Percentiles rank a stretch among this genome's conserved stretches.
These are phyloP conservation scores for Arthrobotrys pseudoclavata DNA, from an alignment of 2,329 filamentous ascomycete genomes.

Conservation along the genomic window DNA sequence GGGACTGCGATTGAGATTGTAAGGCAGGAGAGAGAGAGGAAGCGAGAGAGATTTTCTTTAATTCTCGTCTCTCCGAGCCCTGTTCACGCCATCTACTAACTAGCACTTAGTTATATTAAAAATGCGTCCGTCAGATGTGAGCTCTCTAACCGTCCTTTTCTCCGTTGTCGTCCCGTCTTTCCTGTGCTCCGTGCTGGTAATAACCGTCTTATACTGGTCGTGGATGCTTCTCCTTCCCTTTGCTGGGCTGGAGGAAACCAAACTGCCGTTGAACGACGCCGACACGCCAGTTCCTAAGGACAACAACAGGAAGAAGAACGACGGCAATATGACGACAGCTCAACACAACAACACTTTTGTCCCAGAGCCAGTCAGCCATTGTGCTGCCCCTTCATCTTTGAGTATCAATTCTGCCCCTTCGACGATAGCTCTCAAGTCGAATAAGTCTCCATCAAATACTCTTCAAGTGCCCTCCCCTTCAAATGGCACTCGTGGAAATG, in stretches of 20 bases:
- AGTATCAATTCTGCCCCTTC: neutral
- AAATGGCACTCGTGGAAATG: conserved; percentile 20
- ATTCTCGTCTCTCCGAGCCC: conserved; percentile 31
- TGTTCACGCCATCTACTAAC: conserved; percentile 26
- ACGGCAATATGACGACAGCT: conserved; percentile 52
- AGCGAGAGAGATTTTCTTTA: conserved; percentile 41
- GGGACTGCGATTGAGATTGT: conserved; percentile 53
- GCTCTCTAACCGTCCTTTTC: conserved; percentile 28
- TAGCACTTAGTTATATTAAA: conserved; percentile 30
- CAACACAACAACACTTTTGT: conserved; percentile 59
- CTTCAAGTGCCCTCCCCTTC: conserved; percentile 21
- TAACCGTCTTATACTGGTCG: conserved; percentile 24
- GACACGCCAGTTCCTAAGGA: conserved; percentile 4
- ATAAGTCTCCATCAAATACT: conserved; percentile 38
- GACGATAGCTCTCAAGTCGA: neutral
- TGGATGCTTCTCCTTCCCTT: conserved; percentile 44
- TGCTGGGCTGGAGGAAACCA: conserved; percentile 35
- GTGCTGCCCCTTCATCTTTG: conserved; percentile 27
- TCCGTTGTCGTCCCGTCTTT: conserved; percentile 36
- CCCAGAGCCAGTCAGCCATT: conserved; percentile 53
- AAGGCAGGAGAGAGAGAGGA: conserved; percentile 40
- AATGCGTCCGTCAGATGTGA: conserved; percentile 49
- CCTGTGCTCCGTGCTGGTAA: conserved; percentile 28
- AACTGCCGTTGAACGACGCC: conserved; percentile 6
- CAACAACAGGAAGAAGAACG: neutral